Conservation (phyloP, 176 grass and related monocot species). For the Chloris gayana region DNA sequence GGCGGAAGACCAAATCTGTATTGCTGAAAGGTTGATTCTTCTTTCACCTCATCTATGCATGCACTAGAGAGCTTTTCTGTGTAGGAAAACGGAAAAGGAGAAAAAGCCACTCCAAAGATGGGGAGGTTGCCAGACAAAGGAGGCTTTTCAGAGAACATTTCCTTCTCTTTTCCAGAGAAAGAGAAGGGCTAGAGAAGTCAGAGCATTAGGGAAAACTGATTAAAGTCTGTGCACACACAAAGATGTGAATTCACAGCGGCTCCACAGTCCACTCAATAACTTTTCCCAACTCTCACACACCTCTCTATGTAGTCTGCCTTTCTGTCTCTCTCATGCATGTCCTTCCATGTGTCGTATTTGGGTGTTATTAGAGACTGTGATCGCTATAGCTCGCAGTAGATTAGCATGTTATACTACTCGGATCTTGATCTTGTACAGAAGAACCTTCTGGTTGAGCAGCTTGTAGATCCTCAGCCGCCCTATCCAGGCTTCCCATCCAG, state of each 20-base stretch:
- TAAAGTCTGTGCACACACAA: constrained; percentile 32
- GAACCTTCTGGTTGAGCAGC: constrained; percentile 1
- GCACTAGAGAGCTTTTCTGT: constrained; percentile 44
- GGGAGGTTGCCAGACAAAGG: constrained; percentile 74
- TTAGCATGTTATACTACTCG: constrained; percentile 28
- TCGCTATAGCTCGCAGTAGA: constrained; percentile 28
- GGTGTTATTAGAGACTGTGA: background rate
- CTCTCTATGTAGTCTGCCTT: background rate
- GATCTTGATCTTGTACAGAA: constrained; percentile 33
- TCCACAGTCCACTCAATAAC: background rate
- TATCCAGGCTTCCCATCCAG: background rate
- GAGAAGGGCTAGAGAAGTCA: constrained; percentile 6
- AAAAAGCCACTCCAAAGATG: constrained; percentile 78
- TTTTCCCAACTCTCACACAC: constrained; percentile 49
- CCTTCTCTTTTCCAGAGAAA: constrained; percentile 52
- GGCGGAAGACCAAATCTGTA: constrained; percentile 32
- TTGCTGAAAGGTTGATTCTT: constrained; percentile 56
- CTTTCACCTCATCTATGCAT: constrained; percentile 50
- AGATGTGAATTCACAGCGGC: constrained; percentile 63
- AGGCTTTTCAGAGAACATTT: constrained; percentile 90
- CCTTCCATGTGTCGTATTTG: constrained; percentile 14
- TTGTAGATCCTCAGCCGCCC: background rate
- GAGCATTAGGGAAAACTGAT: no score
- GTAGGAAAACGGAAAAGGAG: constrained; percentile 67
- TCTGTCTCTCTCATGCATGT: constrained; percentile 17